A percentile compares a stretch with the other conserved stretches of the same genome.
phyloP scores from a whole-genome alignment of 2,329 filamentous ascomycete species.

The Colletotrichum aenigma region DNA sequence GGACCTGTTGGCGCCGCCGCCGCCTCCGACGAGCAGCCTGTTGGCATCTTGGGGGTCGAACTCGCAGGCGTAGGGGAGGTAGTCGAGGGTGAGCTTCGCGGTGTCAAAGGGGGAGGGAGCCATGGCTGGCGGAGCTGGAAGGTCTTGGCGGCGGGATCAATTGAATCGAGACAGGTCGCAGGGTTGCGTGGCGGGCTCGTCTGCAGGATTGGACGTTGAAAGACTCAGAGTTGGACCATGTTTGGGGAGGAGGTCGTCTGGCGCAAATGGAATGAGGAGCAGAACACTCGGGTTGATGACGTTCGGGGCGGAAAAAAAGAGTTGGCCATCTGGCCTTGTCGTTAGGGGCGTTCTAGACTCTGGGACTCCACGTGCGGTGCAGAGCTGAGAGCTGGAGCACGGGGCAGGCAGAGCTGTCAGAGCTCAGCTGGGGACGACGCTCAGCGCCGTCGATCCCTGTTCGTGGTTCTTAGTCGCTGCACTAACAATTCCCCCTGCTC shows the following conservation, averaged over 20 bases:
- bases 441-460: neutral
- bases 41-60: conserved; percentile 83
- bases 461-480: neutral
- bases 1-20: conserved; percentile 80
- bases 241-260: neutral
- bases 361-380: neutral
- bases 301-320: conserved; percentile 10
- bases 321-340: conserved; percentile 17
- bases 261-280: neutral
- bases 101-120: conserved; percentile 43
- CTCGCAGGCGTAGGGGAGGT: conserved; percentile 85
- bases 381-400: conserved; percentile 16
- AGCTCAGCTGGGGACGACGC: neutral
- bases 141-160: neutral
- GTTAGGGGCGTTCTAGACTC: neutral
- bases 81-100: conserved; percentile 73
- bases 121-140: conserved; percentile 29
- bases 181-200: neutral
- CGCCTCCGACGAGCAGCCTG: conserved; percentile 82
- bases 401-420: neutral
- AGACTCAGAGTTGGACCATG: neutral
- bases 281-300: neutral
- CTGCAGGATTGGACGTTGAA: neutral
- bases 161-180: neutral
- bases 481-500: neutral